Percentiles rank a stretch among this genome's conserved stretches.
These are phyloP conservation scores for Phytophthora pseudosyringae DNA, from an alignment of 352 stramenopile species.

Conservation along the genomic window DNA sequence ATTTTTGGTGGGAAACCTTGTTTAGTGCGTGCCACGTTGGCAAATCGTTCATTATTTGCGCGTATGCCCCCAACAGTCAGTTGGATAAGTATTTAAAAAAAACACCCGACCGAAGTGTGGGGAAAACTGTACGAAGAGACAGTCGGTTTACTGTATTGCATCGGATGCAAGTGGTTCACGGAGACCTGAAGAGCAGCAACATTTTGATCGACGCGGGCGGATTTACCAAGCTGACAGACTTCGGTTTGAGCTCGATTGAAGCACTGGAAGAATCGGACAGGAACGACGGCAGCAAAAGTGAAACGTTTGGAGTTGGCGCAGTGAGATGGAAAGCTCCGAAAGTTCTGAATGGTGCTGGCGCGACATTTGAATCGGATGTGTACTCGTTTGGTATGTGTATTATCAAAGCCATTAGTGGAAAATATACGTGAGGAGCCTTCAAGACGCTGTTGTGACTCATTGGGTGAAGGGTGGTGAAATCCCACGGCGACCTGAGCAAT, in stretches of 20 bases:
- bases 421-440: slow-evolving; percentile 12
- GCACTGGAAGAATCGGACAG: too few species aligned
- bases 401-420: slow-evolving; percentile 16
- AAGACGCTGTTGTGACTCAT: too few species aligned
- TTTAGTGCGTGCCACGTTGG: slow-evolving; percentile 33
- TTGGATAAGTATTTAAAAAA: slow-evolving; percentile 23
- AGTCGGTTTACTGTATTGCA: slow-evolving; percentile 21
- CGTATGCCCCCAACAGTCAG: slow-evolving; percentile 26
- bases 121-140: slow-evolving; percentile 32
- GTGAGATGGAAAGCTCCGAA: slow-evolving; percentile 30
- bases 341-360: slow-evolving; percentile 2
- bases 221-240: slow-evolving; percentile 36
- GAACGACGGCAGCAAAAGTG: too few species aligned
- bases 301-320: not conserved
- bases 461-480: too few species aligned
- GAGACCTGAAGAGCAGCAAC: slow-evolving; percentile 35
- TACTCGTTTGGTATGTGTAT: slow-evolving; percentile 34
- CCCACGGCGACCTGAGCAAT: too few species aligned
- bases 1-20: too few species aligned
- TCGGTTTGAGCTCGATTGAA: slow-evolving; percentile 24
- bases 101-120: slow-evolving; percentile 9
- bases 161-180: slow-evolving; percentile 7
- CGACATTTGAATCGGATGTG: slow-evolving; percentile 26
- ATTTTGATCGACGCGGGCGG: slow-evolving; percentile 32
- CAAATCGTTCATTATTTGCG: slow-evolving; percentile 31